Evolutionary conservation across 495 filamentous ascomycete genomes (phyloP).

Genomic region (Podospora fimiseda): DNA sequence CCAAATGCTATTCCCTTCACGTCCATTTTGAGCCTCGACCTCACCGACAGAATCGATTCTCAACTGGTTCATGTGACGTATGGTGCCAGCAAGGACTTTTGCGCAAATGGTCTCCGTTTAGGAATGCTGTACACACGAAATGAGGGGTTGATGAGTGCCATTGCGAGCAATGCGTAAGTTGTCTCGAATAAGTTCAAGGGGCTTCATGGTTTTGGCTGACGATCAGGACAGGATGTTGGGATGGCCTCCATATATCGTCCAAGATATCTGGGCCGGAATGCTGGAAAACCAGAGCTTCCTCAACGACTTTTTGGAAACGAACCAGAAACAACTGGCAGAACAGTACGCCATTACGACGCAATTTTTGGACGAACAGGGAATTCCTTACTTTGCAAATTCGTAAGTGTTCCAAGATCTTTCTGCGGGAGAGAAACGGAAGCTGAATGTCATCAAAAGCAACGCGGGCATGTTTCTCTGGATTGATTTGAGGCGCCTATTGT

Average conservation of each 20-base stretch:
- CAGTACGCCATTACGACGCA: constrained; percentile 27
- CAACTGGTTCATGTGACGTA: constrained; percentile 37
- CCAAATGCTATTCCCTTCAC: constrained; percentile 21
- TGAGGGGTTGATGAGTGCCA: constrained; percentile 8
- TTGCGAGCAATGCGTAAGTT: constrained; percentile 21
- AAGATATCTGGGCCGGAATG: constrained; percentile 24
- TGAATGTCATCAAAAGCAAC: too few relatives aligned
- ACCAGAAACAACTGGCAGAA: constrained; percentile 30
- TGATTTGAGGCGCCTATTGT: constrained; percentile 8
- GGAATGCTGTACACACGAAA: constrained; percentile 27
- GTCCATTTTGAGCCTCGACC: constrained; percentile 31
- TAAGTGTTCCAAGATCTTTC: constrained; percentile 1
- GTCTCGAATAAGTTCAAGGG: too few relatives aligned
- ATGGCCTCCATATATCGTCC: constrained; percentile 17
- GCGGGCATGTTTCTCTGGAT: constrained; percentile 15
- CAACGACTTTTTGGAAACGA: constrained; percentile 34
- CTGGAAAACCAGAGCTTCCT: constrained; percentile 41
- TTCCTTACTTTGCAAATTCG: constrained; percentile 22
- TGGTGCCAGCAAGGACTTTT: constrained; percentile 42
- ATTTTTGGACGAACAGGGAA: constrained; percentile 29
- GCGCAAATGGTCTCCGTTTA: constrained; percentile 35
- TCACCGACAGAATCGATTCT: constrained; percentile 25
- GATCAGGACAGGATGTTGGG: constrained; percentile 15
- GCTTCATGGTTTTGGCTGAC: constrained; percentile 1
- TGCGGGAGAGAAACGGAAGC: constrained; percentile 1